Base-by-base conservation (phyloP, 2,329 filamentous ascomycete species). In the Knoxdaviesia capensis region DNA sequence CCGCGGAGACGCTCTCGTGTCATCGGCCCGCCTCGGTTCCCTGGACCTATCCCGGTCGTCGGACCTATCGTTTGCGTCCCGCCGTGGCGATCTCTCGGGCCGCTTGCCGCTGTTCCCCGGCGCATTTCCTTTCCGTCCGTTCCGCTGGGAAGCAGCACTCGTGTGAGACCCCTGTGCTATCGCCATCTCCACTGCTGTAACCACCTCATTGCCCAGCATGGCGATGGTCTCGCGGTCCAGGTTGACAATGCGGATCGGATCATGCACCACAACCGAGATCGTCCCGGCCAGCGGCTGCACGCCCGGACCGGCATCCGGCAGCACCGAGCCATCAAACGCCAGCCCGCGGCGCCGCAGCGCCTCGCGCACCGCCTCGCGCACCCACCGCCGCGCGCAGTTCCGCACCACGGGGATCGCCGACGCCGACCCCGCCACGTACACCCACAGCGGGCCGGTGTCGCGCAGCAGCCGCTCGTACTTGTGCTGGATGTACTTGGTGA, bases 271-370 rank as follows among this genome's bases (percentile, higher is more conserved):
- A 9, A 42, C n/a, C 4, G 5, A 29, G 10, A 42, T 31, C 6
- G 36, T 40, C 9, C 41, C 41, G 20, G 20, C 20, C 20, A 20
- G 20, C 20, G 20, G 20, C 20, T 20, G 20, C 20, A 20, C 20
- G 20, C 20, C 20, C 20, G 20, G 20, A 20, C 20, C 20, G 20
- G 20, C 20, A 20, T 20, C 35, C 5, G 44, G 40, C 7, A 43
- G 36, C 29, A 45, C 42, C 28, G 39, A 41, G 7, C 46, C 46
- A 7, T 39, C 43, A 33, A 40, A 38, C 3, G 41, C 31, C 31
- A 42, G 46, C 8, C 46, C 46, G 9, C 30, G 34, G 38, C 46
- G 45, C n/a, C 35, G 29, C 34, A 48, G 33, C 3, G 46, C 46
- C 2, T 34, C 41, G 41, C 42, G 44, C 7, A 48, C 38, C 5